Evolutionary conservation across 2,329 filamentous ascomycete species (phyloP), one percentile per base, ranked within the genome.

Genomic region (Exophiala dermatitidis): DNA sequence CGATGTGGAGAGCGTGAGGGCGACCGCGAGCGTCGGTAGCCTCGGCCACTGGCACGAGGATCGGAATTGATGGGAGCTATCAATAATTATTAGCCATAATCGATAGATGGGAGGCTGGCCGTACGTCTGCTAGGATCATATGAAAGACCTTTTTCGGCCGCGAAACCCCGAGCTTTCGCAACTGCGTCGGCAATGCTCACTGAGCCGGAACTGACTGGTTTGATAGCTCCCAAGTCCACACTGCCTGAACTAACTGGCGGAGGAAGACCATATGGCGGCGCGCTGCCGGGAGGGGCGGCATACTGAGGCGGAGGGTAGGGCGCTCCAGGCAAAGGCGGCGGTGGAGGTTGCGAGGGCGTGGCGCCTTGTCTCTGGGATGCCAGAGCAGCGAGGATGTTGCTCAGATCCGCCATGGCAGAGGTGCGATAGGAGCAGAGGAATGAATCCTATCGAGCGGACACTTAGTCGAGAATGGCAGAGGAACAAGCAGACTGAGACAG

Each of bases 111-210:
- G 3, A 45, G 12, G 33, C 34, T 12, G 30, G 4, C 47, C 59
- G 43, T 61, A 66, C 66, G 59, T 63, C 65, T 65, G 40, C 56
- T 68, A 41, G 72, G 72, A 58, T 74, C 75, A 56, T 75, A 76
- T 26, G 69, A 62, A 46, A 89, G 75, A 56, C 87, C 88, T 66
- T 88, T 87, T 67, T 91, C 85, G 31, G 86, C 83, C 38, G 89
- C 88, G 68, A 87, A 88, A 40, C 84, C 86, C 67, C 87, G 86
- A 44, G 88, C 89, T 68, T 90, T 88, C 37, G 89, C 87, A 63
- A 95, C 84, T 46, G 88, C 86, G 68, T 94, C 88, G 54, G 85
- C 81, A 60, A 95, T 84, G 69, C 84, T 91, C 63, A 94, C 84
- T 19, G 85, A 88, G 54, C 89, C 89, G 31, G 86, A 87, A 67